Conservation (phyloP, 352 stramenopile species). For the Phytophthora crassamura region DNA sequence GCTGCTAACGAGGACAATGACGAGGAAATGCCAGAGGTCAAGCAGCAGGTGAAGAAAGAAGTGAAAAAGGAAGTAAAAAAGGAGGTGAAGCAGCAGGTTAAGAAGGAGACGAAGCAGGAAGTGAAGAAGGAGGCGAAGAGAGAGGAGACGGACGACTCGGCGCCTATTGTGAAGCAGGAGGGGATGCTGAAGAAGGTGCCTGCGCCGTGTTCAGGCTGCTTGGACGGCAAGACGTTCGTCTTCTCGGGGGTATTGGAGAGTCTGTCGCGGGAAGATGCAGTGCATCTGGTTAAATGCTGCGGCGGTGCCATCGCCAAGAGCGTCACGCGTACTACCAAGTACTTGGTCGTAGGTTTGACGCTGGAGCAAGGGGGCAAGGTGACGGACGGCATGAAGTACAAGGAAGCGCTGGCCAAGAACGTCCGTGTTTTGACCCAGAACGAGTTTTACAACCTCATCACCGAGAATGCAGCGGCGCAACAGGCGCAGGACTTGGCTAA, state of each 20-base stretch:
- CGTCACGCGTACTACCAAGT: constrained; percentile 78
- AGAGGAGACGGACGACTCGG: constrained; percentile 3
- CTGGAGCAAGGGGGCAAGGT: constrained; percentile 78
- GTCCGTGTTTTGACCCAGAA: constrained; percentile 87
- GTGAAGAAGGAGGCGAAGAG: constrained; percentile 10
- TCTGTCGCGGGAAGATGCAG: constrained; percentile 65
- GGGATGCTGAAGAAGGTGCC: constrained; percentile 56
- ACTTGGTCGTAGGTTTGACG: constrained; percentile 71
- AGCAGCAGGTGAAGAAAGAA: constrained; percentile 1
- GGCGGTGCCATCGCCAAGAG: constrained; percentile 69
- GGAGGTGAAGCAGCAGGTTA: constrained; percentile 16
- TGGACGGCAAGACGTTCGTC: constrained; percentile 82
- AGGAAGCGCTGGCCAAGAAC: constrained; percentile 86
- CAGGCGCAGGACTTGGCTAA: constrained; percentile 59
- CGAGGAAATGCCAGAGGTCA: constrained; percentile 32
- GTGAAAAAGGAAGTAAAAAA: constrained; percentile 1
- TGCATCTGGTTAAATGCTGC: constrained; percentile 84
- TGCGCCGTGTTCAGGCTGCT: constrained; percentile 57
- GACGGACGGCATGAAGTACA: constrained; percentile 85
- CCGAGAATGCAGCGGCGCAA: constrained; percentile 67
- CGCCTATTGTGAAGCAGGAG: constrained; percentile 29
- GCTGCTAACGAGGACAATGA: constrained; percentile 14
- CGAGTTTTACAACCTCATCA: constrained; percentile 89
- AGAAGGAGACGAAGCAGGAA: background rate
- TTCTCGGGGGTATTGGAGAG: constrained; percentile 76